Percentiles rank a stretch among this genome's conserved stretches.
Evolutionary conservation across 768 basidiomycete genomes (phyloP).

Genomic region (Imleria badia): DNA sequence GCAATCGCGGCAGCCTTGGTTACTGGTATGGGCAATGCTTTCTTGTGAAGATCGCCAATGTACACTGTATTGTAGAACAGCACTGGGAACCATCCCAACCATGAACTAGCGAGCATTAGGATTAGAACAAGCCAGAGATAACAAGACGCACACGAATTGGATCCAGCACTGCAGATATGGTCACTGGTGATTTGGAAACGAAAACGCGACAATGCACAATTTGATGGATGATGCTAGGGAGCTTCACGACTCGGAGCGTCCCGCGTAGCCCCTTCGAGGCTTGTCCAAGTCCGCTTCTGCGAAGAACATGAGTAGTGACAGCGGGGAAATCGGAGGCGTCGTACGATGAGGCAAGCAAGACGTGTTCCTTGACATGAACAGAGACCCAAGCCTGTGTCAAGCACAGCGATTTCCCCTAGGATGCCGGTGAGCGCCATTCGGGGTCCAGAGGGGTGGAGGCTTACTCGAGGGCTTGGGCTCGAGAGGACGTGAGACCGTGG

Average conservation of each 20-base stretch:
- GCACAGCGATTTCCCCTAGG: constrained; percentile 75
- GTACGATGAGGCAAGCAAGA: constrained; percentile 50
- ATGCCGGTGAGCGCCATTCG: background rate
- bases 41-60: constrained; percentile 83
- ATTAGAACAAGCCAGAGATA: background rate
- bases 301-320: constrained; percentile 1
- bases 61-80: constrained; percentile 88
- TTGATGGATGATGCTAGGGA: constrained; percentile 74
- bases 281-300: constrained; percentile 23
- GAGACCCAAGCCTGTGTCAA: constrained; percentile 64
- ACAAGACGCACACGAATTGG: constrained; percentile 70
- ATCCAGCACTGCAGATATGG: constrained; percentile 62
- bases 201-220: constrained; percentile 56
- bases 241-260: constrained; percentile 60
- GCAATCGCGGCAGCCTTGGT: constrained; percentile 32
- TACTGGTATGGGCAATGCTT: constrained; percentile 34
- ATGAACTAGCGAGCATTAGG: constrained; percentile 49
- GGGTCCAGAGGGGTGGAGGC: constrained; percentile 21
- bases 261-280: constrained; percentile 69
- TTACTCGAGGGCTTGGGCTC: constrained; percentile 88
- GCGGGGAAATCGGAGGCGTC: background rate
- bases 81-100: constrained; percentile 91
- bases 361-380: constrained; percentile 65
- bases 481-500: constrained; percentile 3
- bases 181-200: constrained; percentile 9